These are phyloP conservation scores for Lichtheimia ramosa DNA, from an alignment of 371 early-diverging fungal genomes.

Conservation along the genomic window DNA sequence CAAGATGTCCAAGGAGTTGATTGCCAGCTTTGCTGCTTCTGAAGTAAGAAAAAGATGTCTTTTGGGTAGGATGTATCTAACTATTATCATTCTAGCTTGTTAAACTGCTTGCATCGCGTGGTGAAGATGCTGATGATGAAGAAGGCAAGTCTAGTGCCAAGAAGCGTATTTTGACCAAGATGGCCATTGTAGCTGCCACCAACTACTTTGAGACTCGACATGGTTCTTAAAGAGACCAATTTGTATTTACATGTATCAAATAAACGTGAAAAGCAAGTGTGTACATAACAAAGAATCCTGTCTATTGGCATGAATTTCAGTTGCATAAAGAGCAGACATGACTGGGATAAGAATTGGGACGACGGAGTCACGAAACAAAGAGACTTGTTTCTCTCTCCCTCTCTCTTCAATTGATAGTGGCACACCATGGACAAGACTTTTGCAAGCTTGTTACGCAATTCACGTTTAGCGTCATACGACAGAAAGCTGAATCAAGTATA, in stretches of 20 bases:
- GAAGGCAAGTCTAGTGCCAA: slow-evolving; percentile 21
- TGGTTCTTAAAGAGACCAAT: slow-evolving; percentile 7
- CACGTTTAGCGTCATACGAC: slow-evolving; percentile 73
- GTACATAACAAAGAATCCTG: no score
- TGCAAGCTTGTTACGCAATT: slow-evolving; percentile 67
- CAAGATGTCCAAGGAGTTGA: slow-evolving; percentile 47
- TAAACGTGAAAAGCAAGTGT: no score
- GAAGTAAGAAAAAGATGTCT: slow-evolving; percentile 26
- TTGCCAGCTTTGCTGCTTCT: slow-evolving; percentile 53
- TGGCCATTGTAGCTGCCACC: slow-evolving; percentile 38
- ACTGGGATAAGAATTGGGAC: no score
- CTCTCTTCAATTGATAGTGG: background rate
- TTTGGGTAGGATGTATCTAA: background rate
- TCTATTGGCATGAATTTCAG: no score
- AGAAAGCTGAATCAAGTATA: slow-evolving; percentile 72
- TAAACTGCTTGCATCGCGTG: slow-evolving; percentile 31
- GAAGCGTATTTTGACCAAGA: slow-evolving; percentile 23
- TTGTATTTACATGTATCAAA: no score
- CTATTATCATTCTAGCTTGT: slow-evolving; percentile 24
- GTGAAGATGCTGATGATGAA: slow-evolving; percentile 24
- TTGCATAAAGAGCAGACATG: no score
- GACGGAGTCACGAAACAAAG: no score
- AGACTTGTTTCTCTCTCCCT: background rate
- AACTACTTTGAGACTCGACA: slow-evolving; percentile 39
- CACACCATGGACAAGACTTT: slow-evolving; percentile 70